Evolutionary conservation across 768 basidiomycete species (phyloP), one percentile per base, ranked within the genome.

Genomic region (Coprinopsis strossmayeri): DNA sequence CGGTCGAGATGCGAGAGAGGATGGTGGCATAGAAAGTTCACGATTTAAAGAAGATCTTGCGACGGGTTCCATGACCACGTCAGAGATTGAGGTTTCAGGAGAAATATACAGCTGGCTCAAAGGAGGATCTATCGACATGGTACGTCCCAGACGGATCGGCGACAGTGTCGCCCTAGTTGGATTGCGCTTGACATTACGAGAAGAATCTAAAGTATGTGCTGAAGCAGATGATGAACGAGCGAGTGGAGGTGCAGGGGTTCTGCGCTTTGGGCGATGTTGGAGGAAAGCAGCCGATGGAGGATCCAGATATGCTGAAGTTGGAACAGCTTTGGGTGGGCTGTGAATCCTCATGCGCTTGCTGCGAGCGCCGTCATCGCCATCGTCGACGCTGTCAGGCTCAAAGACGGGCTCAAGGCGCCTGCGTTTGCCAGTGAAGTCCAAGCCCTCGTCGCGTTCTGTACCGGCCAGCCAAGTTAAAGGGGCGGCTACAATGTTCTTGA

Each of bases 101-200:
- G 73, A 66, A 32, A 45, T 45, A 32, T 45, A 20, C 11, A 71
- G 60, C 28, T 66, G 57, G 15, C 56, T 62, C 35, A 60, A 54
- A 4, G 79, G 77, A 3, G 83, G 84, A 63, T 88, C 86, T 60
- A 84, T 78, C 38, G 84, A 85, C 79, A 84, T 84, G 24, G 83
- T 87, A 43, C 84, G 80, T 40, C 69, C 64, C 35, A 68, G 56
- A 35, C 69, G 71, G 52, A 69, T 61, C 20, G 77, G 77, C 38
- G 77, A 76, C 15, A 66, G 52, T 4, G 77, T 72, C 25, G 68
- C 69, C 48, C 71, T 69, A 37, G 56, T 43, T 18, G 54, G 55
- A 57, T 48, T 45, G 28, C 37, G 23, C 38, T 45, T 51, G 41
- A 38, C 53, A 61, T 62, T 64, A 62, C 57, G 62, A 38, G 61